Base-by-base conservation (phyloP, 2,329 filamentous ascomycete genomes). In the Fusarium duplospermum region DNA sequence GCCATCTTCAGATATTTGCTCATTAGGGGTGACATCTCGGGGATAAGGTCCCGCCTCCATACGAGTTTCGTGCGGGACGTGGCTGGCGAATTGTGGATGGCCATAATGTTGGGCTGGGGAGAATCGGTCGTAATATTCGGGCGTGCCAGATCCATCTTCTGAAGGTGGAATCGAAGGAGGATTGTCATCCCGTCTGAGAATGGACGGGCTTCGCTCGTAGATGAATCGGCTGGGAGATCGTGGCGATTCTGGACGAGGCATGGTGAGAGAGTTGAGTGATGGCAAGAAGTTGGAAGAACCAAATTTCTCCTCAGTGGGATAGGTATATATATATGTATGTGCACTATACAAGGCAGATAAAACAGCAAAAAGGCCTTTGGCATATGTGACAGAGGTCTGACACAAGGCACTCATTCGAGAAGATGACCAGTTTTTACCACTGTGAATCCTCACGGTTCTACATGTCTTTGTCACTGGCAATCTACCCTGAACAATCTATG, bases 401-500 rank as follows among this genome's bases (percentile, higher is more conserved):
- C 56, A 56, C 27, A 54, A 66, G 45, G 35, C 29, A 64, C 50
- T 20, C 38, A 54, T 70, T 24, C 36, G 18, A 33, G 45, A 57
- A 10, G 35, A 66, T 22, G 38, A 20, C 40, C 35, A 20, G 56
- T 36, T 65, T 29, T 16, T n/a, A 20, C 20, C 11, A 20, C 18
- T 14, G 47, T 29, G 50, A 54, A 31, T 31, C 16, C 58, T 56
- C 29, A 22, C 16, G 18, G n/a, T 54, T 66, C 42, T 62, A 62
- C 6, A 58, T 36, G 38, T 59, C 54, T 64, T 66, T 64, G 66
- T 57, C 20, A 14, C 22, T 65, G 27, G 24, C 50, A 54, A 68
- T 54, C 50, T 54, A 54, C 27, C 27, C 18, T 54, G 50, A 8
- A 33, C 50, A 54, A 29, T 66, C 81, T 90, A 94, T 61, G 87